A percentile compares a stretch with the other conserved stretches of the same genome.
phyloP scores from a whole-genome alignment of 331 rosid genomes.

The Saraca asoca region DNA sequence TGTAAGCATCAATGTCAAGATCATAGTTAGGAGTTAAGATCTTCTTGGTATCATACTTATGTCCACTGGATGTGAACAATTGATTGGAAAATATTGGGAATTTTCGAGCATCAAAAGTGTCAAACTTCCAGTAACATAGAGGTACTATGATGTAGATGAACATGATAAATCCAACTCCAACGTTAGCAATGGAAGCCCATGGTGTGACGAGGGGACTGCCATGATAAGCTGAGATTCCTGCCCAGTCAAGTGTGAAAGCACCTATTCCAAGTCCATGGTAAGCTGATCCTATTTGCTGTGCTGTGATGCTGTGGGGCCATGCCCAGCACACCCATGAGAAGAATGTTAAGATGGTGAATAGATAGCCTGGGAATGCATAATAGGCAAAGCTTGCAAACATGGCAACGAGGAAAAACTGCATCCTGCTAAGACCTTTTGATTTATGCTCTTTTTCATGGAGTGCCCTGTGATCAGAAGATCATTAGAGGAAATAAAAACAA shows the following conservation, averaged over 20 bases:
- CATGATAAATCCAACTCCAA: conserved; percentile 86
- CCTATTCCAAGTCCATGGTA: conserved; percentile 89
- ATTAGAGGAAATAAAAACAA: conserved; percentile 32
- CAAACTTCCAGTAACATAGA: conserved; percentile 85
- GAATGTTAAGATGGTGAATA: conserved; percentile 61
- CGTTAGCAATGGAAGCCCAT: conserved; percentile 85
- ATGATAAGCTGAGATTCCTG: conserved; percentile 94
- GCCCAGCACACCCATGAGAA: conserved; percentile 98
- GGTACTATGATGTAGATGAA: conserved; percentile 92
- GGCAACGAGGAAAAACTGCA: conserved; percentile 54
- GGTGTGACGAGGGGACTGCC: conserved; percentile 96
- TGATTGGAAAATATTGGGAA: conserved; percentile 90
- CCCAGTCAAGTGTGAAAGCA: conserved; percentile 93
- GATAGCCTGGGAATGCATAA: conserved; percentile 61
- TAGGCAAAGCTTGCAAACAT: conserved; percentile 58
- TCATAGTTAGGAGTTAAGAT: conserved; percentile 68
- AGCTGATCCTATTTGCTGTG: conserved; percentile 93
- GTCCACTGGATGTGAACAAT: conserved; percentile 66
- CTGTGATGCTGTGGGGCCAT: conserved; percentile 88
- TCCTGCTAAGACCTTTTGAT: conserved; percentile 44
- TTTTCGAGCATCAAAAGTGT: conserved; percentile 86
- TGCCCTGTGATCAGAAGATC: conserved; percentile 39
- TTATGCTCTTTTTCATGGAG: conserved; percentile 59
- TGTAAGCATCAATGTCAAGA: conserved; percentile 69
- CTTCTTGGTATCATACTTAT: conserved; percentile 80